Base-by-base conservation (phyloP, 2,329 filamentous ascomycete genomes). In the Ambrosiella xylebori region DNA sequence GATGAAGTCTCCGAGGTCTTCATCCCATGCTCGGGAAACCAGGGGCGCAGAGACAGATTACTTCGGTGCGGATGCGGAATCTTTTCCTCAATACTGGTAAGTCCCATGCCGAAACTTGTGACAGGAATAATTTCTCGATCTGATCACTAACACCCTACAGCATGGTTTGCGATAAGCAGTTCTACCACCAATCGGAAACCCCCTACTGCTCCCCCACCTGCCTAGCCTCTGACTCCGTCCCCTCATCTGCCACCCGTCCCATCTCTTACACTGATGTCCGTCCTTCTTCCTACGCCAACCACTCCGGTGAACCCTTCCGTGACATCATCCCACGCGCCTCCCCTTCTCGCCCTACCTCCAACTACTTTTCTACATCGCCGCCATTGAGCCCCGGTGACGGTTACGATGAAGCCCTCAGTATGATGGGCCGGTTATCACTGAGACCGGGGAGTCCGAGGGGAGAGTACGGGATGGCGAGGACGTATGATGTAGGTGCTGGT, bases 131-230 rank as follows among this genome's bases (percentile, higher is more conserved):
- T 39, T 12, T n/a, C 9, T 27, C 27, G 27, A 12, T 27, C 17
- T 35, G 8, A 12, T 13, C 11, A 13, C 57, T 39, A 47, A 44
- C 51, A 37, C 53, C 57, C 50, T 59, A 58, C 39, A 84, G 80
- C 68, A 83, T 82, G 80, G 77, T 75, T 8, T 84, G 80, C 67
- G 80, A 83, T 67, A 83, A 82, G 69, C 79, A 83, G 68, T 83
- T 83, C 66, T 54, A 71, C 74, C 45, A 76, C 79, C 65, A 78
- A 78, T 63, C 76, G 73, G 61, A 73, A 74, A 61, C 27, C 27
- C 68, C 82, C 49, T 84, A 83, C 70, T 84, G 80, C 68, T 83
- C 80, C 41, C 79, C 82, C 62, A 80, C 76, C 44, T 81, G 78
- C 67, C 78, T 77, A 54, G 71, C 73, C 63, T 69, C 74, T 63